Evolutionary conservation across 768 basidiomycete genomes (phyloP), one percentile per base, ranked within the genome.

Genomic region (Russula olivacea): DNA sequence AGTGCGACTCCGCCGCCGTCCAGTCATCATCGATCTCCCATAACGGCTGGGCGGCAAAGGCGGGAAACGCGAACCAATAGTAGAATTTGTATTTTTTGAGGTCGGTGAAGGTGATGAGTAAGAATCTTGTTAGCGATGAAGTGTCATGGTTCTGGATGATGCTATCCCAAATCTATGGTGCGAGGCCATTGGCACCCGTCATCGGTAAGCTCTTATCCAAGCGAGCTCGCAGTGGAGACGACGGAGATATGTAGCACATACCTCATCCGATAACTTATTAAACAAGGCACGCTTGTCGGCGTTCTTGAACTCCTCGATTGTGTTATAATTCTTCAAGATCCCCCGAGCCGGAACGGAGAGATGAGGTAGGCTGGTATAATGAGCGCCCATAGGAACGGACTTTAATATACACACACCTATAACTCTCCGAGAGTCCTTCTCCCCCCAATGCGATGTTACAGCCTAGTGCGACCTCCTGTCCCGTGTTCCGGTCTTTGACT

Each of bases 41-140:
- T 6, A 88, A 84, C 8, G 97, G 94, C 68, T 91, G 93, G 23
- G 90, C 79, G 0, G 88, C 87, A 67, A 98, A 87, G 0, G 95
- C 93, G 2, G 97, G 96, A 73, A 98, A 97, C 0, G 91, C 89
- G 71, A 98, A 98, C 97, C 96, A 99, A 75, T 98, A 98, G 71
- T 88, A 94, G 72, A 93, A 98, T 68, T 88, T 89, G 79, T 97
- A 98, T 74, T 95, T 98, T 81, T 98, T 99, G 68, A 99, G 85
- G 74, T 99, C 97, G 0, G 97, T 92, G 69, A 87, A 98, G 0
- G 94, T 93, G 69, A 99, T 89, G 55, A 97, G 78, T 23, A 98
- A 79, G 76, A 98, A 98, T 4, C 81, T 81, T 59, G 82, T 89
- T 45, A 98, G 78, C 14, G 79, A 74, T 6, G 82, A 71, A 0